These are phyloP conservation scores for Brettanomyces sp. DNA, from an alignment of 805 yeast genomes.

Conservation along the genomic window DNA sequence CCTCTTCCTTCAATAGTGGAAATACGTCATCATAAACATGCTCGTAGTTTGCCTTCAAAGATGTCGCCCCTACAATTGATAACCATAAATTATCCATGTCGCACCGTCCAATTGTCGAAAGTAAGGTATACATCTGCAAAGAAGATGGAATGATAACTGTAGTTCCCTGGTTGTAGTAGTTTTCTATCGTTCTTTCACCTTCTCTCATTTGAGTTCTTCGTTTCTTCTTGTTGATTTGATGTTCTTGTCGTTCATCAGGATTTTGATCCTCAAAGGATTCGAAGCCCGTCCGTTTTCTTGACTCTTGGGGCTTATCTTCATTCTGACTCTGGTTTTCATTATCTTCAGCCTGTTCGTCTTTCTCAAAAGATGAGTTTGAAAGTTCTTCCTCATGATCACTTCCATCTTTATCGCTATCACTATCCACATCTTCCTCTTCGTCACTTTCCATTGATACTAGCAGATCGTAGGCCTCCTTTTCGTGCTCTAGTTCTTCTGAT, in stretches of 20 bases:
- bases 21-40: conserved; percentile 62
- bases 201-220: conserved; percentile 30
- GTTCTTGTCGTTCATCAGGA: conserved; percentile 1
- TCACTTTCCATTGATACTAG: conserved; percentile 33
- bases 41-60: conserved; percentile 66
- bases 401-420: conserved; percentile 27
- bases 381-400: conserved; percentile 23
- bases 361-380: conserved; percentile 11
- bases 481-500: conserved; percentile 46
- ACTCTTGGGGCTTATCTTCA: conserved; percentile 14
- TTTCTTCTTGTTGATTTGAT: conserved; percentile 27
- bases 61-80: conserved; percentile 78
- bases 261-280: neutral
- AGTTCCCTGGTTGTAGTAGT: conserved; percentile 79
- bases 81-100: conserved; percentile 68
- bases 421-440: conserved; percentile 27
- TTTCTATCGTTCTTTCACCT: conserved; percentile 51
- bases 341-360: conserved; percentile 19
- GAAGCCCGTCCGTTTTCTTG: neutral
- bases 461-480: conserved; percentile 52
- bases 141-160: conserved; percentile 67
- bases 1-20: conserved; percentile 78
- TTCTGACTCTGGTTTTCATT: conserved; percentile 13
- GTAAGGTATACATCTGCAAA: conserved; percentile 68
- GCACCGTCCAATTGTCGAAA: conserved; percentile 79